phyloP scores from a whole-genome alignment of 306 rosid species.

The Dalbergia oliveri region DNA sequence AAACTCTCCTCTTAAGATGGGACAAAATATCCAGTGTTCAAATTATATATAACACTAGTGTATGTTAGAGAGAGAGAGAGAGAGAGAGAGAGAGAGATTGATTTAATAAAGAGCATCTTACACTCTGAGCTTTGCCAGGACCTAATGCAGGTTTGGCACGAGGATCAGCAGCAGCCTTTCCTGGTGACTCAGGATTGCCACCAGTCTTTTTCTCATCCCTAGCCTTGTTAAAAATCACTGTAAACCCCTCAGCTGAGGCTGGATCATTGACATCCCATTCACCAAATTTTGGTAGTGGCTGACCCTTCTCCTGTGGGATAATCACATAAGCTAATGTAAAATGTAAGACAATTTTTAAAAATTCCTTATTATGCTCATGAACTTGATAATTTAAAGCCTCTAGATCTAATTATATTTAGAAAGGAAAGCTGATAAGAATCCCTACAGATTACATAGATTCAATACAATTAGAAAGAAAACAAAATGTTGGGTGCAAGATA shows the following conservation, averaged over 20 bases:
- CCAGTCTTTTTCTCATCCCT: conserved; percentile 98
- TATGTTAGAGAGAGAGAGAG: not conserved
- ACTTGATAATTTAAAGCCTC: conserved; percentile 28
- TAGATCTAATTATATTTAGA: conserved; percentile 12
- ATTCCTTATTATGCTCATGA: conserved; percentile 7
- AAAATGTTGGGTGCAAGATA: not conserved
- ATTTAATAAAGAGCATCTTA: conserved; percentile 57
- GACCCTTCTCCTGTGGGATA: conserved; percentile 77
- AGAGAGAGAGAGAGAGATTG: conserved; percentile 8
- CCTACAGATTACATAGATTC: not conserved
- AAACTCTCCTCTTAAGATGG: not conserved
- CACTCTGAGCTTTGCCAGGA: conserved; percentile 75
- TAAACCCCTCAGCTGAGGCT: conserved; percentile 98
- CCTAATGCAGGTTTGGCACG: conserved; percentile 68
- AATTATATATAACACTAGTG: not conserved
- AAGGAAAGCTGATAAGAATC: conserved; percentile 28
- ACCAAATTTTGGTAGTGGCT: conserved; percentile 95
- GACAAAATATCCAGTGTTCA: not conserved
- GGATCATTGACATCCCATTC: conserved; percentile 99
- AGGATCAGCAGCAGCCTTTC: conserved; percentile 65
- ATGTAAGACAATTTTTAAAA: conserved; percentile 8
- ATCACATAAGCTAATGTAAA: conserved; percentile 34
- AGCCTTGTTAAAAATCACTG: conserved; percentile 97
- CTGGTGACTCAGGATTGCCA: conserved; percentile 93
- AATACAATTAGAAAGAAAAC: not conserved